These are phyloP conservation scores for Chenopodium quinoa DNA, from an alignment of 148 eudicot genomes.

Conservation along the genomic window DNA sequence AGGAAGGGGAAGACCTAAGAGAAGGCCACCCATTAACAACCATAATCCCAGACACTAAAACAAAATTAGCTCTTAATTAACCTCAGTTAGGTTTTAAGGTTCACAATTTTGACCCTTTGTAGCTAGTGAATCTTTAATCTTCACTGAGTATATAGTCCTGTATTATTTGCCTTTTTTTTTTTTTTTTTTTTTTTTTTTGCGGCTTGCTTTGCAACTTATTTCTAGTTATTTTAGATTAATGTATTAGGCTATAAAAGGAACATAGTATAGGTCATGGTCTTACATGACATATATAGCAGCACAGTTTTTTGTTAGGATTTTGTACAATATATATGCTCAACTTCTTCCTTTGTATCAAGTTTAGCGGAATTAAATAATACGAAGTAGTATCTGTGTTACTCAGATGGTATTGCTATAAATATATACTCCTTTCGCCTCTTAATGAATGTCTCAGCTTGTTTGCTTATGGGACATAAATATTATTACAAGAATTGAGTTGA, in stretches of 20 bases:
- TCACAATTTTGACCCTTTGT: slow-evolving; percentile 51
- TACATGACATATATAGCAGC: slow-evolving; percentile 5
- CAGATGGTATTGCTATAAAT: not conserved
- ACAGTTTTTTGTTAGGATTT: not conserved
- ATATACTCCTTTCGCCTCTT: no score
- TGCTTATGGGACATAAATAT: no score
- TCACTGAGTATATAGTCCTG: not conserved
- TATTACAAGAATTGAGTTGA: not conserved
- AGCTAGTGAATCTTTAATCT: slow-evolving; percentile 8
- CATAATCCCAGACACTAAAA: slow-evolving; percentile 37
- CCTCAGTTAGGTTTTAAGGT: slow-evolving; percentile 23
- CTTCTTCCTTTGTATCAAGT: not conserved
- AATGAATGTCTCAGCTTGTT: no score
- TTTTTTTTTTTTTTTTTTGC: no score
- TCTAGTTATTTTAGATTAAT: not conserved
- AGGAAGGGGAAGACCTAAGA: slow-evolving; percentile 18
- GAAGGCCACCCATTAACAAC: slow-evolving; percentile 64
- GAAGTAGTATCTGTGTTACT: not conserved
- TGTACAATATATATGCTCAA: slow-evolving; percentile 5
- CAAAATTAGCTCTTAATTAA: not conserved
- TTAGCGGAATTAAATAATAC: not conserved
- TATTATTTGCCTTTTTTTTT: not conserved
- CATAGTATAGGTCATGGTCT: slow-evolving; percentile 9
- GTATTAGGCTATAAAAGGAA: not conserved
- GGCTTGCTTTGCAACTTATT: not conserved